Evolutionary conservation across 1,284 basidiomycete genomes (phyloP).

Genomic region (Fistulina hepatica): DNA sequence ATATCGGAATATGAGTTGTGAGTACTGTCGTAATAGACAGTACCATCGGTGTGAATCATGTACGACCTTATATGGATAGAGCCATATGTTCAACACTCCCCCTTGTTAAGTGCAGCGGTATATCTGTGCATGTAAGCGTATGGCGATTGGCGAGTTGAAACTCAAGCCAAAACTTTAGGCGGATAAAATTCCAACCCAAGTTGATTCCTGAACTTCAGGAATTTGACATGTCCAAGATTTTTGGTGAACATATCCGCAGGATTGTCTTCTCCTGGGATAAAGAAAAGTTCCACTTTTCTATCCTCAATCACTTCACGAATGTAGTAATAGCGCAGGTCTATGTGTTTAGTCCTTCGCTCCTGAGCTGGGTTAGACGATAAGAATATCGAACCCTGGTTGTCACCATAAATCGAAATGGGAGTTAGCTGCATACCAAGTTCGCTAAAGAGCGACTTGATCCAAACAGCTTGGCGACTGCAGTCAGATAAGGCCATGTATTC

Average conservation of each 20-base stretch:
- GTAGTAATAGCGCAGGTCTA: conserved; percentile 28
- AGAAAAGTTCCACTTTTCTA: conserved; percentile 9
- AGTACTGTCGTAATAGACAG: too few species aligned
- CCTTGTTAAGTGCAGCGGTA: too few species aligned
- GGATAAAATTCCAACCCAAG: background rate
- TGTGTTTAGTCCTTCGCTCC: conserved; percentile 28
- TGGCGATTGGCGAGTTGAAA: too few species aligned
- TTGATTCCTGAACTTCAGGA: background rate
- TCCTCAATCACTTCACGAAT: conserved; percentile 23
- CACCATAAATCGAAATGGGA: conserved; percentile 16
- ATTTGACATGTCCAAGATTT: background rate
- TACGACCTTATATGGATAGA: too few species aligned
- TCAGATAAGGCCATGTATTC: conserved; percentile 10
- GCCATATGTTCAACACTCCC: too few species aligned
- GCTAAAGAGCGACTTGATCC: conserved; percentile 2
- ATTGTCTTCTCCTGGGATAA: conserved; percentile 16
- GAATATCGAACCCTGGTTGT: conserved; percentile 28
- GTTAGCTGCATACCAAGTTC: background rate
- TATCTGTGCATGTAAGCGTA: too few species aligned
- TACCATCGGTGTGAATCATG: too few species aligned
- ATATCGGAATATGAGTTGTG: too few species aligned
- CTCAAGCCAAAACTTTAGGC: too few species aligned
- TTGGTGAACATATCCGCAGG: conserved; percentile 23
- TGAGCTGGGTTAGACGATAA: conserved; percentile 22
- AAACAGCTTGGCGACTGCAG: conserved; percentile 5